Percentiles rank a stretch among this genome's conserved stretches.
These are phyloP conservation scores for Phytophthora brassicae DNA, from an alignment of 352 stramenopile genomes.

Conservation along the genomic window DNA sequence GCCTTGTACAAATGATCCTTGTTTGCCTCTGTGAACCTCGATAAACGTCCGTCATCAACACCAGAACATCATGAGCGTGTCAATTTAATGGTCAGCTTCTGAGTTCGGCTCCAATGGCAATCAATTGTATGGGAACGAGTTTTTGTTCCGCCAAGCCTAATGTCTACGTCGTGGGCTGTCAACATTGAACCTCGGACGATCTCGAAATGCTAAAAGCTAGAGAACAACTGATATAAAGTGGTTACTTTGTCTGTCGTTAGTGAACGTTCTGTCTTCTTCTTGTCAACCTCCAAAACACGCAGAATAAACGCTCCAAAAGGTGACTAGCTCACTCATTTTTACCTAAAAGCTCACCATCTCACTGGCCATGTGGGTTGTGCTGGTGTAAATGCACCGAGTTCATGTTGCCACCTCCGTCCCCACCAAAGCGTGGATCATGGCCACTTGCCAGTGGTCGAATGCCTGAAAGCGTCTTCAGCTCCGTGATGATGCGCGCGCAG, in stretches of 20 bases:
- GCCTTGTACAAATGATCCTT: slow-evolving; percentile 39
- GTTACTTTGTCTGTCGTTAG: slow-evolving; percentile 21
- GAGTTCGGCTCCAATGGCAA: slow-evolving; percentile 40
- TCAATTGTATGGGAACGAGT: slow-evolving; percentile 56
- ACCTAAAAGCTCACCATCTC: background rate
- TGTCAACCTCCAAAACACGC: slow-evolving; percentile 25
- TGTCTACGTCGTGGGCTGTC: slow-evolving; percentile 34
- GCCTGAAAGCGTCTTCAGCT: slow-evolving; percentile 96
- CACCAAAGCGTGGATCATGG: slow-evolving; percentile 54
- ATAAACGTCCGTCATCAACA: slow-evolving; percentile 4
- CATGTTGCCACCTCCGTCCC: slow-evolving; percentile 43
- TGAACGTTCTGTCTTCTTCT: slow-evolving; percentile 11
- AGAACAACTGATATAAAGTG: slow-evolving; percentile 10
- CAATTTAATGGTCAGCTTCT: slow-evolving; percentile 37
- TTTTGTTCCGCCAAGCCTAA: slow-evolving; percentile 50
- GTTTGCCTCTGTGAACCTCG: slow-evolving; percentile 47
- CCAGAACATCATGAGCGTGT: slow-evolving; percentile 19
- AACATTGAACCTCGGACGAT: slow-evolving; percentile 22
- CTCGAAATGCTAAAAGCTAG: slow-evolving; percentile 10
- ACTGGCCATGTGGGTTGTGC: slow-evolving; percentile 37
- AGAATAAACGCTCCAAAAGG: slow-evolving; percentile 15
- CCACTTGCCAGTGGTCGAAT: slow-evolving; percentile 57
- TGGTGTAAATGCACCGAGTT: slow-evolving; percentile 57
- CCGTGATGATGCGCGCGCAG: slow-evolving; percentile 98
- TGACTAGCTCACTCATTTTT: slow-evolving; percentile 2